A percentile compares a stretch with the other conserved stretches of the same genome.
These are phyloP conservation scores for Yarrowia deformans DNA, from an alignment of 805 yeast species.

Conservation along the genomic window DNA sequence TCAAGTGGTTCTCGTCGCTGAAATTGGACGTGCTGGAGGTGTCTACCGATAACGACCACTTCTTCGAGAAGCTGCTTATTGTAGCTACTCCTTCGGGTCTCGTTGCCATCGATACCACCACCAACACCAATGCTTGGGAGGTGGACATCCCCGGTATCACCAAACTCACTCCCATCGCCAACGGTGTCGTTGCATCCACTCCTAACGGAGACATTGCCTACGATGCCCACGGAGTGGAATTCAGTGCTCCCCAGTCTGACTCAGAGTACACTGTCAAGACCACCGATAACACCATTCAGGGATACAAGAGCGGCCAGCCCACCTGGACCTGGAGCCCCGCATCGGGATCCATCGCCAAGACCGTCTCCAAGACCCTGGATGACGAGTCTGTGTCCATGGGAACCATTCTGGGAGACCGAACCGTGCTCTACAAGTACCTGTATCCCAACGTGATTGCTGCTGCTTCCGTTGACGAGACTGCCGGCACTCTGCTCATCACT, in stretches of 20 bases:
- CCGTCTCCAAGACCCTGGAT: conserved; percentile 53
- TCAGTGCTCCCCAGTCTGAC: conserved; percentile 20
- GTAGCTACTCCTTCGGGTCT: conserved; percentile 46
- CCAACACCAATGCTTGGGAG: conserved; percentile 38
- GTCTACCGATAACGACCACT: conserved; percentile 43
- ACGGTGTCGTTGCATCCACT: conserved; percentile 11
- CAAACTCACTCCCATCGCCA: conserved; percentile 11
- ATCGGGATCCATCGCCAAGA: conserved; percentile 54
- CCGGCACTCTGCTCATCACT: conserved; percentile 54
- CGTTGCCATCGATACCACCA: conserved; percentile 41
- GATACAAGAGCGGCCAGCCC: conserved; percentile 41
- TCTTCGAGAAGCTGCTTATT: conserved; percentile 50
- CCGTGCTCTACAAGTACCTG: conserved; percentile 82
- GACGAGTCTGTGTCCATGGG: conserved; percentile 67
- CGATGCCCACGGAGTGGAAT: conserved; percentile 37
- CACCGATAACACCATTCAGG: conserved; percentile 41
- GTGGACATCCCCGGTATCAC: conserved; percentile 15
- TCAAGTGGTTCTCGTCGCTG: conserved; percentile 21
- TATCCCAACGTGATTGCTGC: conserved; percentile 71
- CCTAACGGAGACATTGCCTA: conserved; percentile 12
- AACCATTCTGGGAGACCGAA: conserved; percentile 68
- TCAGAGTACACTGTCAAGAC: conserved; percentile 41
- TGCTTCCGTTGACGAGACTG: conserved; percentile 53
- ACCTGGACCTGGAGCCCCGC: conserved; percentile 54
- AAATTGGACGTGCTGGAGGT: conserved; percentile 12